A percentile compares a stretch with the other conserved stretches of the same genome.
These are phyloP conservation scores for Phytophthora sp. DNA, from an alignment of 352 stramenopile species.

Conservation along the genomic window DNA sequence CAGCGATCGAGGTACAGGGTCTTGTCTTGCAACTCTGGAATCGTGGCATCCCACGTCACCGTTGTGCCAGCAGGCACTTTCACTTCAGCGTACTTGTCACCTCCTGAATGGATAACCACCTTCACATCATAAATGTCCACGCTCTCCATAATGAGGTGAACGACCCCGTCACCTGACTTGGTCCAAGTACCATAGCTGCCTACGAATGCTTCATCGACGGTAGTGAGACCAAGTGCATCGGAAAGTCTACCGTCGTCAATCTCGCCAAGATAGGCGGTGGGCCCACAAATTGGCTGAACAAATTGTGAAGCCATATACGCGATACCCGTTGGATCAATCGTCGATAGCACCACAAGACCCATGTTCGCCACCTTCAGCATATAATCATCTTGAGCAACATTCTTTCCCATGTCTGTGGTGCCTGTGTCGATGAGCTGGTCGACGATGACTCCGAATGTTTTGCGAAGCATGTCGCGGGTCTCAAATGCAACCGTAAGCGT, in stretches of 20 bases:
- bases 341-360: slow-evolving; percentile 32
- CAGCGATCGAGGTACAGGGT: slow-evolving; percentile 22
- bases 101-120: slow-evolving; percentile 16
- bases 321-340: slow-evolving; percentile 40
- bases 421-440: slow-evolving; percentile 21
- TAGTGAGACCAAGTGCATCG: slow-evolving; percentile 17
- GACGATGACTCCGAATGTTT: slow-evolving; percentile 27
- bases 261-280: slow-evolving; percentile 25
- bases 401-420: slow-evolving; percentile 11
- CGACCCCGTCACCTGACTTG: slow-evolving; percentile 26
- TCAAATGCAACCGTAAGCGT: slow-evolving; percentile 17
- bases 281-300: slow-evolving; percentile 35
- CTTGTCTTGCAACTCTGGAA: slow-evolving; percentile 19
- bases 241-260: slow-evolving; percentile 16
- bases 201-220: slow-evolving; percentile 24
- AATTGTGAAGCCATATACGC: slow-evolving; percentile 37
- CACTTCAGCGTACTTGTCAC: slow-evolving; percentile 6
- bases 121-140: slow-evolving; percentile 22
- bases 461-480: slow-evolving; percentile 21
- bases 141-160: slow-evolving; percentile 25
- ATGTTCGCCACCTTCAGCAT: slow-evolving; percentile 37
- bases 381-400: slow-evolving; percentile 27
- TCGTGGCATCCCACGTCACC: slow-evolving; percentile 12
- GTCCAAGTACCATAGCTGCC: slow-evolving; percentile 33
- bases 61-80: slow-evolving; percentile 4